phyloP scores from a whole-genome alignment of 208 protist genomes.

The Trichomonas tenax region DNA sequence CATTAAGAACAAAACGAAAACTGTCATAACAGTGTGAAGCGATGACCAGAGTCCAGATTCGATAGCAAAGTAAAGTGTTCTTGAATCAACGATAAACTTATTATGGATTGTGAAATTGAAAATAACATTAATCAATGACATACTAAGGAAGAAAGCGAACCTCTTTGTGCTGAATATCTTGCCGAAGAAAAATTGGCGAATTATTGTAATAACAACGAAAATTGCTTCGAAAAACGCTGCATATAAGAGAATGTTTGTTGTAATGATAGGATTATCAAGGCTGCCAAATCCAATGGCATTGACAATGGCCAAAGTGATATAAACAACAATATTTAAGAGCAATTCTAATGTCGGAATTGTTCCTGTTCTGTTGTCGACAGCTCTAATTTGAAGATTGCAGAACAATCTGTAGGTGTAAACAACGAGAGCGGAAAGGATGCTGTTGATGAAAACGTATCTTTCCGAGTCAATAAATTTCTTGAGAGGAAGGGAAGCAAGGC shows the following conservation, averaged over 20 bases:
- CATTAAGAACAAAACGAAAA: not conserved
- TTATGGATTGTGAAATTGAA: not conserved
- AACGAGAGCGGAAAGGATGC: not conserved
- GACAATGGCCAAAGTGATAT: not conserved
- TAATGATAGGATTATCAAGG: not conserved
- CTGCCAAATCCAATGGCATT: not conserved
- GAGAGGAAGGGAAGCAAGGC: not conserved
- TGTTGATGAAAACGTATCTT: not conserved
- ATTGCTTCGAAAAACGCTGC: not conserved
- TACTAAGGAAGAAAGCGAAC: not conserved
- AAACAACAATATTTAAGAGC: not conserved
- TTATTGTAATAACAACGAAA: not conserved
- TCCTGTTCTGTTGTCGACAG: not conserved
- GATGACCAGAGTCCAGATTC: not conserved
- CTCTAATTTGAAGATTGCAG: not conserved
- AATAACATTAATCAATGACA: not conserved
- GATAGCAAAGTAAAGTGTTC: not conserved
- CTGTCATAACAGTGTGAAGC: not conserved
- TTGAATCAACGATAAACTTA: not conserved
- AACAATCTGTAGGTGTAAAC: not conserved
- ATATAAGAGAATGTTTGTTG: not conserved
- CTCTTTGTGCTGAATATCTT: not conserved
- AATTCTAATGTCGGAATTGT: not conserved
- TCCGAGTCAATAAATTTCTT: not conserved
- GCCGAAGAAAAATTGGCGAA: not conserved